Percentiles rank a stretch among this genome's conserved stretches.
These are phyloP conservation scores for Pestalotiopsis sp. DNA, from an alignment of 2,329 filamentous ascomycete species.

Conservation along the genomic window DNA sequence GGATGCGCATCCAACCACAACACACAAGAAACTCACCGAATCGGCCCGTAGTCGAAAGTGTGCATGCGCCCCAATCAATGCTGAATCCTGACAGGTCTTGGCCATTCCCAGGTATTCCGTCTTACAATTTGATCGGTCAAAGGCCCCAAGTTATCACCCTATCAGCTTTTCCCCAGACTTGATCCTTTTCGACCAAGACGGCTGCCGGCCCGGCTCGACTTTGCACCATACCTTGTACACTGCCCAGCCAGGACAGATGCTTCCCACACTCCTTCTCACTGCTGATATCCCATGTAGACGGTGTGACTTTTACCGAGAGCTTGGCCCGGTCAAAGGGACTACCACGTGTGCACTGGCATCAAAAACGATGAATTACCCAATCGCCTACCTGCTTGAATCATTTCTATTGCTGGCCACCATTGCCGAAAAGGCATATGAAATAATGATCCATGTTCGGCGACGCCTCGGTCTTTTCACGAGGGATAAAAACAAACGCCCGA, in stretches of 20 bases:
- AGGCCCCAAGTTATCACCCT: neutral
- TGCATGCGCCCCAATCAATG: neutral
- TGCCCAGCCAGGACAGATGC: neutral
- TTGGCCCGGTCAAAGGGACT: neutral
- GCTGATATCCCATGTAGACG: neutral
- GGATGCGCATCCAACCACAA: too few relatives aligned
- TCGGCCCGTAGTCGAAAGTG: neutral
- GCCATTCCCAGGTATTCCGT: neutral
- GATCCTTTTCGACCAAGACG: neutral
- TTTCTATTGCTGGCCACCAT: neutral
- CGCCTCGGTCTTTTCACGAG: neutral
- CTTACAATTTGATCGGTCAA: neutral
- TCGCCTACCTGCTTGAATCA: neutral
- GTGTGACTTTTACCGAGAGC: neutral
- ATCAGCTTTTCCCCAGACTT: neutral
- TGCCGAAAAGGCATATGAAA: neutral
- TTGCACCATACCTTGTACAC: neutral
- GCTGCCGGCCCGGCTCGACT: conserved; percentile 9
- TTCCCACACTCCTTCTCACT: neutral
- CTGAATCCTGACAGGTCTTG: neutral
- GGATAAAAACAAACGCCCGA: neutral
- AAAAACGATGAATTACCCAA: neutral
- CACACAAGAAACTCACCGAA: neutral
- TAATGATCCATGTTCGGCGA: neutral
- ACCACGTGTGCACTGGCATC: neutral